Base-by-base conservation (phyloP, 1,284 basidiomycete genomes). In the Sanghuangporus baumii region DNA sequence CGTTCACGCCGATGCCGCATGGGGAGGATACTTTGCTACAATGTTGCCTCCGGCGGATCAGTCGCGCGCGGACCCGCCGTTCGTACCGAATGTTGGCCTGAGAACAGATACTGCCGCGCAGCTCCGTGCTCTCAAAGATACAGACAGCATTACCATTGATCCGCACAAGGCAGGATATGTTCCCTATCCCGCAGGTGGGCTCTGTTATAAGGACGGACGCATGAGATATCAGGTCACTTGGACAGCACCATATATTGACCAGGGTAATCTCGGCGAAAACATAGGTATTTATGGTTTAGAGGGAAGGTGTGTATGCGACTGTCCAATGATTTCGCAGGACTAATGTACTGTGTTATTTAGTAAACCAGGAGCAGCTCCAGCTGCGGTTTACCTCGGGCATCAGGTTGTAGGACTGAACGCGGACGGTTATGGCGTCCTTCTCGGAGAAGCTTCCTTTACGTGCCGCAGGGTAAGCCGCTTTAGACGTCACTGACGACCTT, bases 141-240 rank as follows among this genome's bases (percentile, higher is more conserved):
- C 71, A 9, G 79, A 81, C 59, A 75, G 76, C 0, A 72, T 81
- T 43, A 81, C 79, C 0, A 71, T 80, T 56, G 79, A 81, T 65
- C 79, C 79, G 4, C 79, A 81, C 65, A 81, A 81, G 69, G 71
- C 71, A 41, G 79, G 79, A 9, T 80, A 79, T 64, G 69, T 76
- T 16, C 79, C 73, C 0, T 80, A 79, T 65, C 78, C 80, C 20
- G 78, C 79, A 2, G 80, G 79, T 8, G 75, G 73, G 0, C 64
- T 81, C 23, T 75, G 73, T 64, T 81, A 80, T 62, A 70, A 71
- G 6, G 79, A 81, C 62, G 73, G 73, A 12, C 70, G 79, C 1
- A 70, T 76, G 71, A 65, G 76, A 8, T 76, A 70, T 62, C 66
- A 80, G 31, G 63, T 79, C 9, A 80, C 78, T 0, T 80, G 78